Evolutionary conservation across 2,329 filamentous ascomycete species (phyloP).

Genomic region (Verticillium nonalfalfae): DNA sequence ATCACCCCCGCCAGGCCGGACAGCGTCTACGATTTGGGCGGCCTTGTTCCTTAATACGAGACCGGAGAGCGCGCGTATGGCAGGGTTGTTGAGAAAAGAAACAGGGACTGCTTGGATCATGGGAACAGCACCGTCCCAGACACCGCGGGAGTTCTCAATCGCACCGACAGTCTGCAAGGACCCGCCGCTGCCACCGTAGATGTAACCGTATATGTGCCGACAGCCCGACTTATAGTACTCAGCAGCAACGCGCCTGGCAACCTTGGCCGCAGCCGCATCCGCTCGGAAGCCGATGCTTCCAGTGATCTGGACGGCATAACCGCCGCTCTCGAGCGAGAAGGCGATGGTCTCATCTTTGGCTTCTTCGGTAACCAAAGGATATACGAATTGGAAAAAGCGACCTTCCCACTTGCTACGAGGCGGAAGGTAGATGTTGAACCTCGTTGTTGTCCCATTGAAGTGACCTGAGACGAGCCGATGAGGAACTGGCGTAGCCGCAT

Average conservation of each 20-base stretch:
- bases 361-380: slow-evolving; percentile 9
- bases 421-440: slow-evolving; percentile 17
- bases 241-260: slow-evolving; percentile 9
- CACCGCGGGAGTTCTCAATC: slow-evolving; percentile 11
- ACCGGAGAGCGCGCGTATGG: slow-evolving; percentile 8
- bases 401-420: slow-evolving; percentile 7
- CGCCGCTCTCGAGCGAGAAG: slow-evolving; percentile 13
- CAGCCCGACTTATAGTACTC: slow-evolving; percentile 9
- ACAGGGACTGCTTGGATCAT: slow-evolving; percentile 12
- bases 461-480: slow-evolving; percentile 12
- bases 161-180: slow-evolving; percentile 14
- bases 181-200: slow-evolving; percentile 17
- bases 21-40: slow-evolving; percentile 2
- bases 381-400: slow-evolving; percentile 15
- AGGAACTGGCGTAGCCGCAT: slow-evolving; percentile 3
- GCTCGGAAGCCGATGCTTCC: slow-evolving; percentile 12
- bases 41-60: slow-evolving; percentile 3
- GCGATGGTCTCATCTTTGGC: slow-evolving; percentile 6
- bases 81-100: slow-evolving; percentile 11
- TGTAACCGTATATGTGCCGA: slow-evolving; percentile 11
- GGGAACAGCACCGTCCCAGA: slow-evolving; percentile 16
- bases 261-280: slow-evolving; percentile 14
- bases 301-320: slow-evolving; percentile 12
- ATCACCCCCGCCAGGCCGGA: slow-evolving; percentile 6
- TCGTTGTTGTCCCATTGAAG: slow-evolving; percentile 10